Percentiles rank a stretch among this genome's conserved stretches.
phyloP scores from a whole-genome alignment of 2,329 filamentous ascomycete species.

The Chrysoporthe austroafricana region DNA sequence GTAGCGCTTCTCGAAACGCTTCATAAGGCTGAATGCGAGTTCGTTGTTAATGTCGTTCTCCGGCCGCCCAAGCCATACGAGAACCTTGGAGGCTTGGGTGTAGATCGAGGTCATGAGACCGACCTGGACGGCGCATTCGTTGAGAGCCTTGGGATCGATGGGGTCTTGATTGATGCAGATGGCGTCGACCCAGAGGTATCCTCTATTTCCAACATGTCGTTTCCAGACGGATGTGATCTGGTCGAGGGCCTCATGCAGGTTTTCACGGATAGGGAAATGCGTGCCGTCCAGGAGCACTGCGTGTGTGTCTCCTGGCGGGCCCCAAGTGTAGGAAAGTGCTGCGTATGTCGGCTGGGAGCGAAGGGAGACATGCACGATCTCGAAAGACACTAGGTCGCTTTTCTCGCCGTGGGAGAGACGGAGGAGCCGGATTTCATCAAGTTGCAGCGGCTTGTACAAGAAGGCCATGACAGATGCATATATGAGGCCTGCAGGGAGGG shows the following conservation, averaged over 20 bases:
- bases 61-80: constrained; percentile 1
- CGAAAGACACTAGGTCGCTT: background rate
- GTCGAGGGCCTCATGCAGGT: background rate
- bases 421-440: constrained; percentile 3
- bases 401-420: background rate
- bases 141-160: background rate
- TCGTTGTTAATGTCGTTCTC: constrained; percentile 1
- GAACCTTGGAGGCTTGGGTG: constrained; percentile 9
- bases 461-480: background rate
- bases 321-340: constrained; percentile 1
- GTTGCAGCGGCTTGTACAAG: background rate
- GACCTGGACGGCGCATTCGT: constrained; percentile 10
- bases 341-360: background rate
- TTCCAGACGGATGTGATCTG: background rate
- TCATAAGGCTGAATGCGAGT: background rate
- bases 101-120: constrained; percentile 1
- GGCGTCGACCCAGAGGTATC: background rate
- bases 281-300: background rate
- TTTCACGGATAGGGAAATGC: background rate
- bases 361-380: background rate
- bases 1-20: background rate
- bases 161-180: constrained; percentile 13
- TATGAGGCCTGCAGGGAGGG: background rate
- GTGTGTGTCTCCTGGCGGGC: background rate
- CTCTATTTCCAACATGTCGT: background rate